Conservation (phyloP, 2,329 filamentous ascomycete species). For the Aspergillus aculeatus region DNA sequence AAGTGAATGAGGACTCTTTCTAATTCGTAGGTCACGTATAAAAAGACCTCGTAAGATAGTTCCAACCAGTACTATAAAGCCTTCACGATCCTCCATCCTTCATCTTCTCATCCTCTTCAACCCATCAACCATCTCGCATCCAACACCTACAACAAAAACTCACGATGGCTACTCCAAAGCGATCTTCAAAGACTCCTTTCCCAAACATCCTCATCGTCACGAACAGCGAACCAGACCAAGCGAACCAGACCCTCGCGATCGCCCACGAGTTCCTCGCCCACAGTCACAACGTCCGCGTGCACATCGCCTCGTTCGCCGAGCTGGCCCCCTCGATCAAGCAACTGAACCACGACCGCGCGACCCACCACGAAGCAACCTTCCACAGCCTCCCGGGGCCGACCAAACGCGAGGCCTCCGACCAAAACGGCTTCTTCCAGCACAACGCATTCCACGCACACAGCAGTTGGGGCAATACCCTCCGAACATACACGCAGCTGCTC, state of each 20-base stretch:
- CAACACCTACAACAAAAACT: too few species aligned
- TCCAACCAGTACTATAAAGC: too few species aligned
- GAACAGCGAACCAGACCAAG: slow-evolving; percentile 44
- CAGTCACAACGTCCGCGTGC: slow-evolving; percentile 34
- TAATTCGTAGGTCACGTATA: too few species aligned
- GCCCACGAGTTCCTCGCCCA: slow-evolving; percentile 36
- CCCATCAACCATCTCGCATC: too few species aligned
- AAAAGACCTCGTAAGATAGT: too few species aligned
- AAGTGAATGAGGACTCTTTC: too few species aligned
- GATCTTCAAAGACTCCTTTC: not conserved
- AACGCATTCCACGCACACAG: not conserved
- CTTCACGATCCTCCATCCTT: too few species aligned
- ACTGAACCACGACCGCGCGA: not conserved
- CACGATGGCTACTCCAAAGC: not conserved
- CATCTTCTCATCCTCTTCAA: too few species aligned
- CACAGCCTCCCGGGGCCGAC: too few species aligned
- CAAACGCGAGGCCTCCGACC: too few species aligned
- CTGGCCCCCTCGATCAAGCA: slow-evolving; percentile 17
- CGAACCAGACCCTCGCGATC: slow-evolving; percentile 44
- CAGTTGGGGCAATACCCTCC: slow-evolving; percentile 31
- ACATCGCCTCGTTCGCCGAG: slow-evolving; percentile 36
- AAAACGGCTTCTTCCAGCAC: too few species aligned
- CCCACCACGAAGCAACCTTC: too few species aligned
- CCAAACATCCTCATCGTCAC: slow-evolving; percentile 40
- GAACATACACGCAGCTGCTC: slow-evolving; percentile 16